These are phyloP conservation scores for Pythium aristosporum DNA, from an alignment of 352 stramenopile genomes.

Conservation along the genomic window DNA sequence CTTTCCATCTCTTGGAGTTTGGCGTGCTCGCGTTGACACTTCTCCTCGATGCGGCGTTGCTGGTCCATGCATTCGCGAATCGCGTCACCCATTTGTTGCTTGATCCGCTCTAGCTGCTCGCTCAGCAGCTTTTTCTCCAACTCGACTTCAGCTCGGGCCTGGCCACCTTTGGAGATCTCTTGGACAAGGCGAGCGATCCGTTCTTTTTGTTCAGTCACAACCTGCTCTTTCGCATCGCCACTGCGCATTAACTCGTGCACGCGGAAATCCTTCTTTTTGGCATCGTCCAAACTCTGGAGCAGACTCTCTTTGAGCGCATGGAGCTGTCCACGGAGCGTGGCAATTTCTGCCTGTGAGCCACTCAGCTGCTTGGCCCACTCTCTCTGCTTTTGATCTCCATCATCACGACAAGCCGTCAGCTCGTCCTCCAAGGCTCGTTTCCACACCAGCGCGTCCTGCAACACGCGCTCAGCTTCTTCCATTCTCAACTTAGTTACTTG, in stretches of 20 bases:
- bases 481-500: slow-evolving; percentile 48
- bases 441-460: slow-evolving; percentile 51
- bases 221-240: slow-evolving; percentile 32
- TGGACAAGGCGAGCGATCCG: slow-evolving; percentile 52
- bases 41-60: slow-evolving; percentile 36
- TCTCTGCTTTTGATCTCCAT: slow-evolving; percentile 1
- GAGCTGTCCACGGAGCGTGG: slow-evolving; percentile 40
- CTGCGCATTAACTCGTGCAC: slow-evolving; percentile 40
- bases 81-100: slow-evolving; percentile 34
- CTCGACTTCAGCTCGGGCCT: slow-evolving; percentile 44
- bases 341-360: slow-evolving; percentile 31
- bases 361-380: slow-evolving; percentile 15
- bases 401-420: slow-evolving; percentile 21
- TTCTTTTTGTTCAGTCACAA: slow-evolving; percentile 51
- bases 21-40: slow-evolving; percentile 29
- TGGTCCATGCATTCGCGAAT: slow-evolving; percentile 43
- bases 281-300: slow-evolving; percentile 26
- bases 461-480: slow-evolving; percentile 57
- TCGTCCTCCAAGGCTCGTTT: slow-evolving; percentile 52
- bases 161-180: slow-evolving; percentile 49
- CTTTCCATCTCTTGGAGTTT: slow-evolving; percentile 37
- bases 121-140: slow-evolving; percentile 45
- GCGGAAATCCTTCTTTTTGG: slow-evolving; percentile 44
- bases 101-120: slow-evolving; percentile 45
- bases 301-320: slow-evolving; percentile 46